These are phyloP conservation scores for Acanthamoeba lenticulata DNA, from an alignment of 208 protist genomes.

Conservation along the genomic window DNA sequence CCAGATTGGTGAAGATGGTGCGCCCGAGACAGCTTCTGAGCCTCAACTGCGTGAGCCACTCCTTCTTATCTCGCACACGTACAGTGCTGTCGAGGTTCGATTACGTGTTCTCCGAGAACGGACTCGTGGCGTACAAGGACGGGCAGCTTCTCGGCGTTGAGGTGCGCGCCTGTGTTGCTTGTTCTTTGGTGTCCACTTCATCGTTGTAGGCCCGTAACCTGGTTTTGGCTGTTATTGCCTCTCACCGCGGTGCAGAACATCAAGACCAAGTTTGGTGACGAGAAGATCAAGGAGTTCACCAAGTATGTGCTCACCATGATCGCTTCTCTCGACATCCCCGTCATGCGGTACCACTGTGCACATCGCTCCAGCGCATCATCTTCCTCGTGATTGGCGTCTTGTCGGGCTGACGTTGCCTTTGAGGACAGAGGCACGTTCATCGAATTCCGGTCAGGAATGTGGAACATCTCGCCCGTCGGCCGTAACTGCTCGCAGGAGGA, in stretches of 20 bases:
- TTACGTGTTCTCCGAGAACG: slow-evolving; percentile 99
- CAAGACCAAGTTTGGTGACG: slow-evolving; percentile 93
- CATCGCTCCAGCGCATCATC: neutral
- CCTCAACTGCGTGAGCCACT: neutral
- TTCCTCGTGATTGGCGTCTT: neutral
- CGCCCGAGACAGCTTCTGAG: neutral
- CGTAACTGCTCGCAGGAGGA: slow-evolving; percentile 98
- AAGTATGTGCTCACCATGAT: slow-evolving; percentile 96
- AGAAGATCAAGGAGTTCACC: slow-evolving; percentile 94
- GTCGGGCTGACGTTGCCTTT: too few relatives aligned
- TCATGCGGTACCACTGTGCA: slow-evolving; percentile 94
- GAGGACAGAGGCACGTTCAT: slow-evolving; percentile 98
- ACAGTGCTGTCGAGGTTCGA: slow-evolving; percentile 93
- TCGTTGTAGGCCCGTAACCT: neutral
- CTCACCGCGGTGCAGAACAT: slow-evolving; percentile 86
- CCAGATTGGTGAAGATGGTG: slow-evolving; percentile 93
- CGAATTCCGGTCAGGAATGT: slow-evolving; percentile 99
- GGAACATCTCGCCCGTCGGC: slow-evolving; percentile 99
- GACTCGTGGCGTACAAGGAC: slow-evolving; percentile 93
- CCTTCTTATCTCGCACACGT: neutral
- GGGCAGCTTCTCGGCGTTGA: slow-evolving; percentile 81
- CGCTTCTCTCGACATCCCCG: slow-evolving; percentile 97
- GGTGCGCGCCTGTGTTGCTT: slow-evolving; percentile 83
- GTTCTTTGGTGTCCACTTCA: neutral
- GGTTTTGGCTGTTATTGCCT: neutral